Conservation (phyloP, 139 green algal genomes). For the Auxenochlorella pyrenoidosa region DNA sequence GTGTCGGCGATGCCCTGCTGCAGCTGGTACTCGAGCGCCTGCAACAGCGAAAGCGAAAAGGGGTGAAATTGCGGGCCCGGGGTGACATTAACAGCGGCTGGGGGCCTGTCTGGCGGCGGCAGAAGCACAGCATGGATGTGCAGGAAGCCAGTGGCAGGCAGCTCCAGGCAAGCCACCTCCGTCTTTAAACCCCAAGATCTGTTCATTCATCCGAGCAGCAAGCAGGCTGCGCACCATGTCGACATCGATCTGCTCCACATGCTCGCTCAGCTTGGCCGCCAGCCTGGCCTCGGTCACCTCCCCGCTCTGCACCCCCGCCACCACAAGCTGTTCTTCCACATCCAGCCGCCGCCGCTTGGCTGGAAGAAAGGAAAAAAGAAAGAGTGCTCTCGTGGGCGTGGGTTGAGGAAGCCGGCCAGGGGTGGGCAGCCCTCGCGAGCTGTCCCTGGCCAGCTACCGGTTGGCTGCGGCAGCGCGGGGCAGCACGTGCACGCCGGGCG, state of each 20-base stretch:
- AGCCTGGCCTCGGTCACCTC: conserved; percentile 70
- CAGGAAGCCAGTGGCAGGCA: neutral
- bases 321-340: conserved; percentile 57
- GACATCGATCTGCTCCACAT: conserved; percentile 93
- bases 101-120: too few relatives aligned
- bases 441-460: too few relatives aligned
- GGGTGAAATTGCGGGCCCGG: too few relatives aligned
- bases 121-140: too few relatives aligned
- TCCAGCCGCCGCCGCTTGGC: conserved; percentile 44
- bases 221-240: conserved; percentile 72
- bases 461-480: too few relatives aligned
- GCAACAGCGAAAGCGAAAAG: too few relatives aligned
- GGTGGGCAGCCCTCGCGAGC: too few relatives aligned
- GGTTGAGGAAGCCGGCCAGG: too few relatives aligned
- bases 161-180: neutral
- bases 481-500: too few relatives aligned
- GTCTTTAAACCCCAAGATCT: neutral
- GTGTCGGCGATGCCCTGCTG: conserved; percentile 78
- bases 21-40: conserved; percentile 92
- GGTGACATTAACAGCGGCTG: too few relatives aligned
- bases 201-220: too few relatives aligned
- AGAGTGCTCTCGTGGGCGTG: too few relatives aligned
- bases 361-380: neutral
- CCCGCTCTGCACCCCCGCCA: conserved; percentile 59
- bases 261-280: conserved; percentile 72